Evolutionary conservation across 2,329 filamentous ascomycete genomes (phyloP).

Genomic region (Colletotrichum spaethianum): DNA sequence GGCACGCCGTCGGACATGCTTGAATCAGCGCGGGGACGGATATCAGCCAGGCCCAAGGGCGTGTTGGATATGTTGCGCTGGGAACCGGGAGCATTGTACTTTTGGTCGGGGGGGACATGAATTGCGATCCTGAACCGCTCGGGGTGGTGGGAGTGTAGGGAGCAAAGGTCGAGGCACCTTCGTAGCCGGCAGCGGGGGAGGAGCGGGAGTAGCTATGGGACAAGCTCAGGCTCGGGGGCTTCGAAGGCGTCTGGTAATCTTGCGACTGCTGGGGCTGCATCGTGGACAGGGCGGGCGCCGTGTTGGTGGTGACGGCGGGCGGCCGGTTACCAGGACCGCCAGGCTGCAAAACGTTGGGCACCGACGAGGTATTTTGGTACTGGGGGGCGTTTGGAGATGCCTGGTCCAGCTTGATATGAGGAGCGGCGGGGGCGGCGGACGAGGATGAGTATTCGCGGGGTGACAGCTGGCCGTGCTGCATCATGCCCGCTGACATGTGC

Average conservation of each 20-base stretch:
- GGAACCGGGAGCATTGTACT: constrained; percentile 70
- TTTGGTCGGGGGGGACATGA: constrained; percentile 53
- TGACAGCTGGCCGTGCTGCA: constrained; percentile 59
- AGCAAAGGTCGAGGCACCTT: constrained; percentile 63
- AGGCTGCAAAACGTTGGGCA: constrained; percentile 73
- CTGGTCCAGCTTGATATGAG: constrained; percentile 68
- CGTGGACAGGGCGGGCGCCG: constrained; percentile 62
- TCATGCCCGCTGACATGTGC: constrained; percentile 65
- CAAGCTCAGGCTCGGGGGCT: constrained; percentile 74
- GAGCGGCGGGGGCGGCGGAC: constrained; percentile 51
- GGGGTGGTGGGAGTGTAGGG: constrained; percentile 77
- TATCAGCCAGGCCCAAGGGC: constrained; percentile 91
- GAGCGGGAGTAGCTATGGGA: constrained; percentile 87
- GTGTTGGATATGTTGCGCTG: constrained; percentile 82
- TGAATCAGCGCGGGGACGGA: constrained; percentile 88
- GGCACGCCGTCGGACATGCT: constrained; percentile 80
- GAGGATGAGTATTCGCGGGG: constrained; percentile 61
- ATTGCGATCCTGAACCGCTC: constrained; percentile 55
- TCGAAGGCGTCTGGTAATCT: constrained; percentile 75
- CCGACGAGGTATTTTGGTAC: constrained; percentile 58
- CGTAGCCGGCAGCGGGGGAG: constrained; percentile 78
- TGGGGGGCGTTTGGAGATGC: constrained; percentile 55
- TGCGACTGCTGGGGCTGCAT: constrained; percentile 60
- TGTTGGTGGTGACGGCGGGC: constrained; percentile 57
- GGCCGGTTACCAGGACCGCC: constrained; percentile 55